These are phyloP conservation scores for Vitis cinerea DNA, from an alignment of 164 flowering plant species.

Conservation along the genomic window DNA sequence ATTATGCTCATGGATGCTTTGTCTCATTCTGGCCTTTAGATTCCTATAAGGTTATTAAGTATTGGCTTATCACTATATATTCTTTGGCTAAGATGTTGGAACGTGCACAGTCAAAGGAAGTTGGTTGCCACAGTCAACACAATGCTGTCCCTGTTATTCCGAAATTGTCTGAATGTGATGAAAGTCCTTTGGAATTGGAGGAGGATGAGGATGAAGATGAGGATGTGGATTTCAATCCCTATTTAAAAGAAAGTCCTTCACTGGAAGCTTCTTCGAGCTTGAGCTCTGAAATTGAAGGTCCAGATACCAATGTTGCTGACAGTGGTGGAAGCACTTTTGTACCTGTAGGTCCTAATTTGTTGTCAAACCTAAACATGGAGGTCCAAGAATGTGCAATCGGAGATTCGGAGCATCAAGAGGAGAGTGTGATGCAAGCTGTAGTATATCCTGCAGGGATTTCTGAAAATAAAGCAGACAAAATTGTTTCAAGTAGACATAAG, in stretches of 20 bases:
- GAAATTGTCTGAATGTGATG: conserved; percentile 3
- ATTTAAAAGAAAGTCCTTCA: conserved; percentile 49
- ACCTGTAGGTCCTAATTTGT: conserved; percentile 9
- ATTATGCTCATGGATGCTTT: too few relatives aligned
- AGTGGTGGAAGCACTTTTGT: conserved; percentile 19
- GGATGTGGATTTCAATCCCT: conserved; percentile 76
- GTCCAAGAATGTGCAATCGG: conserved; percentile 20
- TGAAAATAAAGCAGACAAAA: conserved; percentile 16
- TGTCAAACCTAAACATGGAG: conserved; percentile 3
- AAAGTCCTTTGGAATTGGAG: conserved; percentile 6
- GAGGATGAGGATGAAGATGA: conserved; percentile 40
- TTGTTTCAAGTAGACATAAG: conserved; percentile 8
- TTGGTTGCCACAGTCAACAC: conserved; percentile 5
- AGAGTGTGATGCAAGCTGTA: conserved; percentile 26
- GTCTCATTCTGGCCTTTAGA: too few relatives aligned
- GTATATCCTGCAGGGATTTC: conserved; percentile 16
- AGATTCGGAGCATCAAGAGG: conserved; percentile 35
- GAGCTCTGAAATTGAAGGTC: conserved; percentile 77
- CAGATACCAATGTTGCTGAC: conserved; percentile 40
- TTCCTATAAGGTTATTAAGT: neutral
- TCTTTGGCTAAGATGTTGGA: conserved; percentile 12
- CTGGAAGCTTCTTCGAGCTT: conserved; percentile 87
- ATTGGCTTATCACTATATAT: neutral
- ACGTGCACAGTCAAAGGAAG: conserved; percentile 8
- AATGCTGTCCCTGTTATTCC: neutral